These are phyloP conservation scores for Botryotinia globosa DNA, from an alignment of 2,329 filamentous ascomycete species.

Conservation along the genomic window DNA sequence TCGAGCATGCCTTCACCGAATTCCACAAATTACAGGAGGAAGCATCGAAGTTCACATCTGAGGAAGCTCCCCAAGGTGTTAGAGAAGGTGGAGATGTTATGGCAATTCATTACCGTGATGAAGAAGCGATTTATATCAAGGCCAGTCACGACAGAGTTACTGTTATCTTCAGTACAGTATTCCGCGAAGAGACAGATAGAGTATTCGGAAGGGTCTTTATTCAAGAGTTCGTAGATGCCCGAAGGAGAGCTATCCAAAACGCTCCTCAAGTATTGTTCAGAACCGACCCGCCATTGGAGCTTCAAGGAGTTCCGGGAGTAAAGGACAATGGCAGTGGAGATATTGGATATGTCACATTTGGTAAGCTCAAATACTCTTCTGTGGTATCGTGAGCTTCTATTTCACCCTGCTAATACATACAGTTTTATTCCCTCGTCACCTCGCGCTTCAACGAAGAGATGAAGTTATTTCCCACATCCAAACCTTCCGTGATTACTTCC, in stretches of 20 bases:
- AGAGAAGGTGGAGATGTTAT: slow-evolving; percentile 88
- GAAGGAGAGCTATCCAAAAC: slow-evolving; percentile 93
- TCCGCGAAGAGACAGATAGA: slow-evolving; percentile 94
- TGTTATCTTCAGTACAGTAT: slow-evolving; percentile 97
- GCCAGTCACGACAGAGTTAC: slow-evolving; percentile 96
- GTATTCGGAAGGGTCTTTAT: slow-evolving; percentile 98
- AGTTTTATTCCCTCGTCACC: slow-evolving; percentile 95
- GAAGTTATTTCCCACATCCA: slow-evolving; percentile 99
- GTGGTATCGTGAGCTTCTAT: slow-evolving; percentile 25
- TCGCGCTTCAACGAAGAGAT: slow-evolving; percentile 83
- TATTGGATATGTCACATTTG: slow-evolving; percentile 97
- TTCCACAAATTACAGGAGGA: slow-evolving; percentile 83
- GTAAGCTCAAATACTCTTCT: slow-evolving; percentile 48
- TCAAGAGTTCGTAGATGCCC: slow-evolving; percentile 96
- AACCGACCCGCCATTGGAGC: slow-evolving; percentile 88
- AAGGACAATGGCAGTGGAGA: slow-evolving; percentile 73
- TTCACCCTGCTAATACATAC: slow-evolving; percentile 21
- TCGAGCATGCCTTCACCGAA: slow-evolving; percentile 94
- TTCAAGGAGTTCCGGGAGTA: slow-evolving; percentile 84
- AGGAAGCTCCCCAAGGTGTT: slow-evolving; percentile 89
- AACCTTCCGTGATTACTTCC: slow-evolving; percentile 99
- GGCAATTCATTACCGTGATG: slow-evolving; percentile 96
- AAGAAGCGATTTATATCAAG: slow-evolving; percentile 98
- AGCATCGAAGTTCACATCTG: slow-evolving; percentile 86
- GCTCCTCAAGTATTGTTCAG: slow-evolving; percentile 96